phyloP scores from a whole-genome alignment of 495 filamentous ascomycete species.

The Parathielavia hyrcaniae region DNA sequence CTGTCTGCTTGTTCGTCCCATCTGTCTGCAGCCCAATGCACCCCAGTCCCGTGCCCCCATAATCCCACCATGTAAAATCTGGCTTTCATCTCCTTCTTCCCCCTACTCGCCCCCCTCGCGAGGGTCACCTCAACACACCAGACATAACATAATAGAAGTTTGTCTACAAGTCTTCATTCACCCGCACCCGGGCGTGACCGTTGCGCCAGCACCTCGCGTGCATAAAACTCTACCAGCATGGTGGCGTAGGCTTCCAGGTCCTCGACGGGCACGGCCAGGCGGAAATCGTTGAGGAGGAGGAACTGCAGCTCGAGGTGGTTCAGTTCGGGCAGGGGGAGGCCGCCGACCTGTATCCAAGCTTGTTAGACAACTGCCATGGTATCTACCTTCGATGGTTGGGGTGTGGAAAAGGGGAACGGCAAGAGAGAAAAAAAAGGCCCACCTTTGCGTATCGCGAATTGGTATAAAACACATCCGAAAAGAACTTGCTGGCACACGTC shows the following conservation, averaged over 20 bases:
- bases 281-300: conserved; percentile 92
- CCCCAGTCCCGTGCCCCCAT: neutral
- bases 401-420: neutral
- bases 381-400: neutral
- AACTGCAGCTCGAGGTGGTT: conserved; percentile 98
- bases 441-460: conserved; percentile 99
- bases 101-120: neutral
- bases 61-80: neutral
- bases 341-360: conserved; percentile 64
- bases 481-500: conserved; percentile 98
- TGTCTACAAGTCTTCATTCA: neutral
- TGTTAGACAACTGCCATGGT: conserved; percentile 5
- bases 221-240: conserved; percentile 98
- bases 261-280: conserved; percentile 86
- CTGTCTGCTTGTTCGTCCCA: conserved; percentile 5
- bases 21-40: neutral
- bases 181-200: conserved; percentile 6
- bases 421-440: conserved; percentile 24
- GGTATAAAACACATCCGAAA: conserved; percentile 98
- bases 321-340: conserved; percentile 88
- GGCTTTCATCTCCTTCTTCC: neutral
- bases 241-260: conserved; percentile 97
- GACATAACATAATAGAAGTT: neutral
- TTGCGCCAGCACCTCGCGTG: conserved; percentile 74
- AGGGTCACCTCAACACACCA: neutral